phyloP scores from a whole-genome alignment of 140 eudicot genomes.

The Stevia rebaudiana region DNA sequence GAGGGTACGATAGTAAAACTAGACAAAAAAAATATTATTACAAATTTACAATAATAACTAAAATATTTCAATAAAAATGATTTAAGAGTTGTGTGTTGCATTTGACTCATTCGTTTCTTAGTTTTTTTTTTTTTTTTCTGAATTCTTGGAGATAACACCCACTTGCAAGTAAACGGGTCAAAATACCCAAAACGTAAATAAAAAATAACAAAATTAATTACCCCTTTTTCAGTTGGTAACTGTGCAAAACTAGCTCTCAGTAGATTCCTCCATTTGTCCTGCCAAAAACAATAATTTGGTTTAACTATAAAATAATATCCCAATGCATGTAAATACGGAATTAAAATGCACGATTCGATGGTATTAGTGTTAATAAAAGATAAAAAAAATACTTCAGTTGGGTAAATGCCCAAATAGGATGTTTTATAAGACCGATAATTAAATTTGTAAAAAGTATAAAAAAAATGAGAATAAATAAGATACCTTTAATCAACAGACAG shows the following conservation, averaged over 20 bases:
- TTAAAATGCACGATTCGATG: neutral
- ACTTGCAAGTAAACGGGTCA: neutral
- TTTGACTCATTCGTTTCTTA: neutral
- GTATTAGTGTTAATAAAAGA: neutral
- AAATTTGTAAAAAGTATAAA: neutral
- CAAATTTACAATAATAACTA: too few relatives aligned
- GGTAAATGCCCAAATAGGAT: too few relatives aligned
- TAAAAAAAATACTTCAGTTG: too few relatives aligned
- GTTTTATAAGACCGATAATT: neutral
- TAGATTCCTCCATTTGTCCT: constrained; percentile 99
- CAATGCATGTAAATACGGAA: neutral
- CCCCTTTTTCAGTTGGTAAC: constrained; percentile 75
- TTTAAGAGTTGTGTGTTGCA: neutral
- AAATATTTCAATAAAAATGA: neutral
- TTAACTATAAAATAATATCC: neutral
- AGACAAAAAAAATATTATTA: too few relatives aligned
- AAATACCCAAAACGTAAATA: neutral
- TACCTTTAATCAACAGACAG: constrained; percentile 93
- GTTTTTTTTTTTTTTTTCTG: neutral
- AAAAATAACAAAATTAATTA: constrained; percentile 21
- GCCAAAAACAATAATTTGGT: constrained; percentile 22
- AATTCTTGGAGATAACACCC: neutral
- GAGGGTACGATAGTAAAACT: too few relatives aligned
- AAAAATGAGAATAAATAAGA: neutral
- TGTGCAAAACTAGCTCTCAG: constrained; percentile 85